Evolutionary conservation across 2,329 filamentous ascomycete species (phyloP).

Genomic region (Furcasterigmium sp.): DNA sequence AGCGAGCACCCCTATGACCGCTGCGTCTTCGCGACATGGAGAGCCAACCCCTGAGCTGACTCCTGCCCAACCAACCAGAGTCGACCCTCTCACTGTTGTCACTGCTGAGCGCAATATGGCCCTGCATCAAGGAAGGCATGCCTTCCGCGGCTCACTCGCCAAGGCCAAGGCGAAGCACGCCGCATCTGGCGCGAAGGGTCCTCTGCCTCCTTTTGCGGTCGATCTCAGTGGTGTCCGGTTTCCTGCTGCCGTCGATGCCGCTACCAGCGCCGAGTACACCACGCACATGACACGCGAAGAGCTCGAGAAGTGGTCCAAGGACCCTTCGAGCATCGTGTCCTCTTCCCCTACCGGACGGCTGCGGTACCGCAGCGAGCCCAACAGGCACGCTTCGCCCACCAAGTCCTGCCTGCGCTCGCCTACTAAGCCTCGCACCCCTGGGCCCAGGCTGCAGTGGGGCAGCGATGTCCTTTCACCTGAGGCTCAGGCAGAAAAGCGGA

Average conservation of each 20-base stretch:
- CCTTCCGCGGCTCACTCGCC: not conserved
- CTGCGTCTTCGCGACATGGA: too few relatives aligned
- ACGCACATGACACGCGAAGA: constrained; percentile 26
- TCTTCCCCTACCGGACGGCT: constrained; percentile 30
- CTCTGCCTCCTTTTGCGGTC: not conserved
- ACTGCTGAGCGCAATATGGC: not conserved
- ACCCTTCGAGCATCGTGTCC: constrained; percentile 29
- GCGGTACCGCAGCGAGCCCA: constrained; percentile 39
- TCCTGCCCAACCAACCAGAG: not conserved
- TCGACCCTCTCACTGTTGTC: not conserved
- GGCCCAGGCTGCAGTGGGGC: constrained; percentile 53
- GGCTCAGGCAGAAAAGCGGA: constrained; percentile 28
- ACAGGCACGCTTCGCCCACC: constrained; percentile 45
- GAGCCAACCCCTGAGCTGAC: too few relatives aligned
- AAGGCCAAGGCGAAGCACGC: not conserved
- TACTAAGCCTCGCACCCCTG: constrained; percentile 51
- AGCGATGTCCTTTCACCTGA: constrained; percentile 42
- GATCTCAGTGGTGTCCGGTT: not conserved
- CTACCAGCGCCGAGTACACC: not conserved
- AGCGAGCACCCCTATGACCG: not conserved
- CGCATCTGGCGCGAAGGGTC: not conserved
- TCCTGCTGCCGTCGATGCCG: not conserved
- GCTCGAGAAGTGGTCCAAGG: constrained; percentile 34
- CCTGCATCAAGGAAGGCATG: not conserved
- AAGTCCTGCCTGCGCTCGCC: constrained; percentile 55